phyloP scores from a whole-genome alignment of 805 yeast genomes.

The Candida gorgasii region DNA sequence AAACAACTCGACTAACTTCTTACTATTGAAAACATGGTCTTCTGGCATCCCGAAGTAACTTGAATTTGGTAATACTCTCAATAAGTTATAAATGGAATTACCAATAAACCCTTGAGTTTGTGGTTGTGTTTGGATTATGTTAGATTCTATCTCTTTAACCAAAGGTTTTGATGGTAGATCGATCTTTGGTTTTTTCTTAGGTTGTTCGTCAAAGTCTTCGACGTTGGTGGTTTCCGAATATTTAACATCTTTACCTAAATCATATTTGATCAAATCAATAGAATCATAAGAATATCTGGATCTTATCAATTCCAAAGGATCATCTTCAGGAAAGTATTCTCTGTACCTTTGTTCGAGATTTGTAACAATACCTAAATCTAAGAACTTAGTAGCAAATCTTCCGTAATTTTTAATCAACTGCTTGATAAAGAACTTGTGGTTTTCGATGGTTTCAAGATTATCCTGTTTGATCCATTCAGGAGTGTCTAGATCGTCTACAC shows the following conservation, averaged over 20 bases:
- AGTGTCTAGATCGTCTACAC: conserved; percentile 25
- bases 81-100: conserved; percentile 39
- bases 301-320: conserved; percentile 36
- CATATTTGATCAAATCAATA: conserved; percentile 38
- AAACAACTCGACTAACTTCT: conserved; percentile 48
- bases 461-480: conserved; percentile 48
- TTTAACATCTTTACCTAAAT: conserved; percentile 28
- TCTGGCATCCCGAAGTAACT: conserved; percentile 49
- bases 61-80: conserved; percentile 62
- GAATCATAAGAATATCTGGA: conserved; percentile 41
- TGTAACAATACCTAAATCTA: conserved; percentile 67
- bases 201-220: conserved; percentile 21
- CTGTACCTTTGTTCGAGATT: conserved; percentile 66
- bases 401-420: conserved; percentile 50
- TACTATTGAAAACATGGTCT: conserved; percentile 55
- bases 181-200: conserved; percentile 11
- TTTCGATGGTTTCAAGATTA: conserved; percentile 29
- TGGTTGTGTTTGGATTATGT: conserved; percentile 5
- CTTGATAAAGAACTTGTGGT: conserved; percentile 28
- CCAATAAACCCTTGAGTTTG: conserved; percentile 30
- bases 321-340: conserved; percentile 64
- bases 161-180: conserved; percentile 14
- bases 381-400: conserved; percentile 66
- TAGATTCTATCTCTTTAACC: conserved; percentile 7
- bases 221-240: conserved; percentile 7